Evolutionary conservation across 2,329 filamentous ascomycete species (phyloP).

Genomic region (Cordyceps javanica): DNA sequence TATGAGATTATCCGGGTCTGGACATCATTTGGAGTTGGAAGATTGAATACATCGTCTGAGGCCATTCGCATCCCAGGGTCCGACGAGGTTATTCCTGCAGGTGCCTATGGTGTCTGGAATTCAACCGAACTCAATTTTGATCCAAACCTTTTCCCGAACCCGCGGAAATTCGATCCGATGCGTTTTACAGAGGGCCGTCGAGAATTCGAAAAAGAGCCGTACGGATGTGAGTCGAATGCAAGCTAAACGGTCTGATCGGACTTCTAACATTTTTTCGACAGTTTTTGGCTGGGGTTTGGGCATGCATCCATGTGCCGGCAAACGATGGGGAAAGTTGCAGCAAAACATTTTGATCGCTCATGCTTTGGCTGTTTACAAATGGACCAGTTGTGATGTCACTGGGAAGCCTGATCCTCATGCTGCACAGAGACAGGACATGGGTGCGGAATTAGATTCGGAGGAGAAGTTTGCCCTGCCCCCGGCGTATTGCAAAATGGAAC

Average conservation of each 20-base stretch:
- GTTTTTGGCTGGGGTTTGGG: conserved; percentile 16
- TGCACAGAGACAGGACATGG: background rate
- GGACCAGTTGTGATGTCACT: conserved; percentile 12
- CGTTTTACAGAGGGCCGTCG: conserved; percentile 14
- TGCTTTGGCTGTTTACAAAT: conserved; percentile 14
- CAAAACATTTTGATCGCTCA: conserved; percentile 15
- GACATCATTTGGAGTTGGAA: conserved; percentile 10
- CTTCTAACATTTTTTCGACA: background rate
- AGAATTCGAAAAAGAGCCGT: background rate
- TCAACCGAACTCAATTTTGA: conserved; percentile 20
- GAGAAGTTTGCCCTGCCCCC: background rate
- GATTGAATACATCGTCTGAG: background rate
- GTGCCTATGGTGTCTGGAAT: conserved; percentile 19
- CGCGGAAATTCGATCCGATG: conserved; percentile 16
- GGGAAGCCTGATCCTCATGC: background rate
- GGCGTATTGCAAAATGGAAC: background rate
- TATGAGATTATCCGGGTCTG: conserved; percentile 17
- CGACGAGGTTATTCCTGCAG: conserved; percentile 19
- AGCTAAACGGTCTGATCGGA: background rate
- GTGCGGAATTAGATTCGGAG: background rate
- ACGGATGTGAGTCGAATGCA: conserved; percentile 14
- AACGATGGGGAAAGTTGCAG: conserved; percentile 17
- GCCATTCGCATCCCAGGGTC: background rate
- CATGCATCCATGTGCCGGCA: conserved; percentile 15
- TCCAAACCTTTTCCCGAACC: conserved; percentile 18